phyloP scores from a whole-genome alignment of 768 basidiomycete genomes.

The Clitopilus hobsonii region DNA sequence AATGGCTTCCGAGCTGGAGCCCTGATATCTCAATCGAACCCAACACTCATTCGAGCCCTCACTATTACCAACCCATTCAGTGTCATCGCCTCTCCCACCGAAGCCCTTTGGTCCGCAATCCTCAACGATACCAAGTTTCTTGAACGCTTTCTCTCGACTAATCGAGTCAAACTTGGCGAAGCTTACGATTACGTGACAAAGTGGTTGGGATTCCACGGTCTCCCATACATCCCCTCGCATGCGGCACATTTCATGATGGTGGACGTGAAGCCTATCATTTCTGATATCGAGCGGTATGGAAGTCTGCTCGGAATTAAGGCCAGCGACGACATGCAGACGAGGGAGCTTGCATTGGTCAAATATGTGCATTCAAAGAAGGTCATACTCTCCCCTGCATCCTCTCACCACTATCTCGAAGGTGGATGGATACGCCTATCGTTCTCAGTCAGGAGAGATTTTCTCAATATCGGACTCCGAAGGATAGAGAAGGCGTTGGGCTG shows the following conservation, averaged over 20 bases:
- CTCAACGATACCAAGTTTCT: conserved; percentile 15
- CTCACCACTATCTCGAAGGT: conserved; percentile 1
- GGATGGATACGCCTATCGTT: conserved; percentile 12
- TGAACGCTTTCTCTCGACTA: conserved; percentile 12
- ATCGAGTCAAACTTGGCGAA: conserved; percentile 9
- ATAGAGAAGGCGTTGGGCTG: conserved; percentile 11
- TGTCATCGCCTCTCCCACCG: conserved; percentile 16
- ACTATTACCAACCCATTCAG: conserved; percentile 14
- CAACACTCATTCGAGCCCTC: conserved; percentile 11
- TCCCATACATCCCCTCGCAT: conserved; percentile 11
- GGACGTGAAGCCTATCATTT: conserved; percentile 9
- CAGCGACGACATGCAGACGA: conserved; percentile 1
- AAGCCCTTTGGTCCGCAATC: conserved; percentile 16
- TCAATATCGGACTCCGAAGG: conserved; percentile 4
- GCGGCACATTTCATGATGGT: conserved; percentile 17
- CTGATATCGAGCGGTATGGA: conserved; percentile 3
- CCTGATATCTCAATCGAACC: conserved; percentile 13
- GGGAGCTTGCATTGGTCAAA: conserved; percentile 2
- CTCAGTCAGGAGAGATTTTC: conserved; percentile 6
- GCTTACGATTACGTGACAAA: conserved; percentile 18
- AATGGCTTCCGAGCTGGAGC: conserved; percentile 22
- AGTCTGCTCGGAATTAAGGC: neutral
- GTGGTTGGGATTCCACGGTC: conserved; percentile 18
- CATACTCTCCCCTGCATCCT: neutral
- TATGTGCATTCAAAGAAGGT: conserved; percentile 3